These are phyloP conservation scores for Penicillium hordei DNA, from an alignment of 2,329 filamentous ascomycete genomes.

Conservation along the genomic window DNA sequence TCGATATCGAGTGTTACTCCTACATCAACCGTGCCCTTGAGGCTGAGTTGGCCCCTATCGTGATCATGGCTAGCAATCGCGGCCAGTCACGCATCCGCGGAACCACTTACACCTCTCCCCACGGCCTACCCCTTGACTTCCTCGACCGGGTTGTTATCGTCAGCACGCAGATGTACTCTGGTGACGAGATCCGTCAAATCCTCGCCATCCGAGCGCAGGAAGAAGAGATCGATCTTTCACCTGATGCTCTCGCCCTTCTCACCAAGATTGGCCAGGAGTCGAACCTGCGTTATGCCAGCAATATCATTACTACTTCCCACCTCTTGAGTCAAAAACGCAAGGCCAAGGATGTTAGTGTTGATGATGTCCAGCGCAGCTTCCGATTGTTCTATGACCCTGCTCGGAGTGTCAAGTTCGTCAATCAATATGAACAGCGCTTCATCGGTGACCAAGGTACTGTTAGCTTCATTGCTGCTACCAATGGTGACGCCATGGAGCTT, in stretches of 20 bases:
- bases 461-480: conserved; percentile 58
- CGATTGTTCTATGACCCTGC: conserved; percentile 87
- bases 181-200: conserved; percentile 89
- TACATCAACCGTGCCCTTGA: conserved; percentile 97
- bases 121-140: conserved; percentile 93
- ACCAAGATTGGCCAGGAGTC: conserved; percentile 95
- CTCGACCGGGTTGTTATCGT: conserved; percentile 95
- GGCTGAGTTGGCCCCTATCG: conserved; percentile 89
- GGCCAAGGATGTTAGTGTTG: conserved; percentile 76
- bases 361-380: conserved; percentile 92
- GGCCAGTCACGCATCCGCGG: conserved; percentile 89
- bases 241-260: conserved; percentile 85
- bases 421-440: conserved; percentile 85
- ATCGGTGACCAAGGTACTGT: conserved; percentile 85
- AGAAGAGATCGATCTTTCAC: conserved; percentile 88
- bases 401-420: conserved; percentile 86
- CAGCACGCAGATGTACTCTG: conserved; percentile 80
- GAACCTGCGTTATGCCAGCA: conserved; percentile 92
- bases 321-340: conserved; percentile 82
- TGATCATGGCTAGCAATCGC: conserved; percentile 99
- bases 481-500: conserved; percentile 69
- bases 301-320: conserved; percentile 92
- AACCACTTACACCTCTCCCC: conserved; percentile 88
- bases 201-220: conserved; percentile 89
- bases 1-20: conserved; percentile 98